Evolutionary conservation across 768 basidiomycete genomes (phyloP).

Genomic region (Phanerochaete carnosa): DNA sequence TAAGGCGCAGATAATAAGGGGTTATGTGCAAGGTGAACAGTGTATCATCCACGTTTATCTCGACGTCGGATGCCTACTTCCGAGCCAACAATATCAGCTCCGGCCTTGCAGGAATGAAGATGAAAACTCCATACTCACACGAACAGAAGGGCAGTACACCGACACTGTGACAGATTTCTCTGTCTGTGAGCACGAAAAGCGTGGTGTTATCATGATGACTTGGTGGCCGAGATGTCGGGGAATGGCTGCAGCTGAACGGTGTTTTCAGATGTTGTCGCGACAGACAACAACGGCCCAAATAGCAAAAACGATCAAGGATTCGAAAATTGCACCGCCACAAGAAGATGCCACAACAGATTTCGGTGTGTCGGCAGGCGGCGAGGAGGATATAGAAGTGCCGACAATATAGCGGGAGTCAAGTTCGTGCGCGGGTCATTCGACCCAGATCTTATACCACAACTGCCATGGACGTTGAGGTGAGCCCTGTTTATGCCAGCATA

Average conservation of each 20-base stretch:
- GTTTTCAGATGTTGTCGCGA: not conserved
- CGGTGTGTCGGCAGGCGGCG: not conserved
- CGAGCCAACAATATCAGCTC: constrained; percentile 5
- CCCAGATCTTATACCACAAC: constrained; percentile 39
- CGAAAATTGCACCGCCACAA: not conserved
- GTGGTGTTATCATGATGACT: constrained; percentile 35
- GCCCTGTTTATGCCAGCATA: not conserved
- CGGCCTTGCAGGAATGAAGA: not conserved
- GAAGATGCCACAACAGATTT: not conserved
- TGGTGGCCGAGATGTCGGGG: not conserved
- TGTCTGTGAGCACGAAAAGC: constrained; percentile 35
- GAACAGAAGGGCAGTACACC: constrained; percentile 33
- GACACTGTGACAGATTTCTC: constrained; percentile 27
- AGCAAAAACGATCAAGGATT: not conserved
- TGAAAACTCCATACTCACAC: constrained; percentile 23
- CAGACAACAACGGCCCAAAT: not conserved
- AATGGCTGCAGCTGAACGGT: not conserved
- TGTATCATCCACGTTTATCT: constrained; percentile 71
- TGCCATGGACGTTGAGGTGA: constrained; percentile 12
- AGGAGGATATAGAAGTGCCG: not conserved
- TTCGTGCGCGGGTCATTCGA: constrained; percentile 1
- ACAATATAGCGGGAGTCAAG: constrained; percentile 1
- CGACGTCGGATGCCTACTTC: constrained; percentile 75
- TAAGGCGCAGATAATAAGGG: constrained; percentile 81
- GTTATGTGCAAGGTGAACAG: constrained; percentile 74